Percentiles rank a stretch among this genome's conserved stretches.
phyloP scores from a whole-genome alignment of 768 basidiomycete genomes.

The Dacryopinax primogenitus region DNA sequence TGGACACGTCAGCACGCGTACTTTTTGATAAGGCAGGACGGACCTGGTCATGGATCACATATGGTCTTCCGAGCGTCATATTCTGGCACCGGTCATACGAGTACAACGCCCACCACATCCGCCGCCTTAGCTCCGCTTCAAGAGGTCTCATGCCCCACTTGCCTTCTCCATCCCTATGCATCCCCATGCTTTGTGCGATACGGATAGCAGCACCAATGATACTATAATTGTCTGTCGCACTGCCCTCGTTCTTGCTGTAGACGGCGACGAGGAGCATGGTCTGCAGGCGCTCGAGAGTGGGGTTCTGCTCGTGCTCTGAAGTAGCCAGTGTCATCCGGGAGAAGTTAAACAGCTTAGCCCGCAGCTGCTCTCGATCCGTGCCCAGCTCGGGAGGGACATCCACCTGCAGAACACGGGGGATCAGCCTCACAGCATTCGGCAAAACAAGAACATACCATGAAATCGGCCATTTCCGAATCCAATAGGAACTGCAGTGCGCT shows the following conservation, averaged over 20 bases:
- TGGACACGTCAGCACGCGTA: background rate
- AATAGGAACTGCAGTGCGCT: constrained; percentile 2
- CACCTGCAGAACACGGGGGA: too few relatives aligned
- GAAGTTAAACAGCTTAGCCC: constrained; percentile 3
- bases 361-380: background rate
- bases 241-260: constrained; percentile 9
- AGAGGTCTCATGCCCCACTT: constrained; percentile 2
- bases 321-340: constrained; percentile 1
- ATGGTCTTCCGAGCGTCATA: background rate
- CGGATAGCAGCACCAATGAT: constrained; percentile 7
- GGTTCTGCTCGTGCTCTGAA: constrained; percentile 5
- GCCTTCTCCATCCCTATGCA: constrained; percentile 2
- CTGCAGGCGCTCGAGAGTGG: constrained; percentile 5
- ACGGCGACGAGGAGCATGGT: constrained; percentile 8
- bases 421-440: too few relatives aligned
- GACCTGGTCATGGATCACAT: constrained; percentile 2
- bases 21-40: background rate
- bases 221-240: background rate
- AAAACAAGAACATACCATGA: constrained; percentile 3
- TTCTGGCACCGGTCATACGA: constrained; percentile 8
- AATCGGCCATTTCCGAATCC: background rate
- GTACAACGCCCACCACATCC: constrained; percentile 9
- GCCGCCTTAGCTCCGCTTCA: background rate
- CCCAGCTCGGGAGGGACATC: background rate
- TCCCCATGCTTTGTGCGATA: constrained; percentile 5